These are phyloP conservation scores for Rhizopus sp. DNA, from an alignment of 371 early-diverging fungal species.

Conservation along the genomic window DNA sequence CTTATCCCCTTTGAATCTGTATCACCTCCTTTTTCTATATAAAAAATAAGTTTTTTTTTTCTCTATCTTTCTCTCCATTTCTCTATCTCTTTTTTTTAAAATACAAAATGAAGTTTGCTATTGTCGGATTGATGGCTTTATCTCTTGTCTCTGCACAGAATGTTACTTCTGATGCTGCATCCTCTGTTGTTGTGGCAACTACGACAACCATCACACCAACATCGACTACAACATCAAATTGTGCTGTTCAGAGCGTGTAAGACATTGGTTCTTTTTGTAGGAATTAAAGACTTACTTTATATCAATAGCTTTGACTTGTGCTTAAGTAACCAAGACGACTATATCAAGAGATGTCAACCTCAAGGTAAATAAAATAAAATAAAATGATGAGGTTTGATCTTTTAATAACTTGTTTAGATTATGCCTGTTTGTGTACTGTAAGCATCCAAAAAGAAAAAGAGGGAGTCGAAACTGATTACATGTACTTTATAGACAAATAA, in stretches of 20 bases:
- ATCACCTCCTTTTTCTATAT: constrained; percentile 1
- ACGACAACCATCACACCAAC: constrained; percentile 9
- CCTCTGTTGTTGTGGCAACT: constrained; percentile 5
- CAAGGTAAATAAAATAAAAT: constrained; percentile 16
- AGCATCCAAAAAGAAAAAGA: background rate
- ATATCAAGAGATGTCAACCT: constrained; percentile 26
- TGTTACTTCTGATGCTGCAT: constrained; percentile 3
- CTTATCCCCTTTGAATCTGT: background rate
- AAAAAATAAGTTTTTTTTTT: constrained; percentile 8
- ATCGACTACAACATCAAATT: constrained; percentile 8
- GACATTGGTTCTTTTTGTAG: background rate
- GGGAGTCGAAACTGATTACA: background rate
- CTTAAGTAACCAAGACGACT: constrained; percentile 28
- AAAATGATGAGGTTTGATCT: background rate
- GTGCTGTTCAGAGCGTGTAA: constrained; percentile 30
- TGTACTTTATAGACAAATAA: constrained; percentile 24
- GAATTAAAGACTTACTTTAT: background rate
- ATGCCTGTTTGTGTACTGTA: constrained; percentile 1
- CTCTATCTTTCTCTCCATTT: constrained; percentile 17
- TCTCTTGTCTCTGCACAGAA: constrained; percentile 21
- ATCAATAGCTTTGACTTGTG: constrained; percentile 27
- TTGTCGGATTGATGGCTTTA: constrained; percentile 13
- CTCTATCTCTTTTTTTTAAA: constrained; percentile 7
- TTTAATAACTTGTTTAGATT: background rate
- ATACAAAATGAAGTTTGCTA: constrained; percentile 18